A percentile compares a stretch with the other conserved stretches of the same genome.
phyloP scores from a whole-genome alignment of 495 filamentous ascomycete species.

The Tuber borchii region DNA sequence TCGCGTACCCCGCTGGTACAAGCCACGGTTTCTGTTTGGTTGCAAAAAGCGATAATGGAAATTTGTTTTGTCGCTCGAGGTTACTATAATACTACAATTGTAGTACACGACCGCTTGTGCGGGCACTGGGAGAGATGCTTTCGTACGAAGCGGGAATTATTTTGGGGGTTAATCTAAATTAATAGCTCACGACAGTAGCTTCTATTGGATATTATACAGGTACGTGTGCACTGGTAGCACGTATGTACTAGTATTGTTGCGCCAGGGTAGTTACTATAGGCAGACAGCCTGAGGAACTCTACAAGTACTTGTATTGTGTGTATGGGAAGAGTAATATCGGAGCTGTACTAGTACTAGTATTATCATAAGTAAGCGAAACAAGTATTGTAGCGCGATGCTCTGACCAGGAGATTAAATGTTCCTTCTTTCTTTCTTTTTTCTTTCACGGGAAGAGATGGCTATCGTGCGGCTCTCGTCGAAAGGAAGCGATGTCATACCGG shows the following conservation, averaged over 20 bases:
- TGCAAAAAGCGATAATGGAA: not conserved
- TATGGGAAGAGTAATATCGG: not conserved
- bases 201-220: not conserved
- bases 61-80: not conserved
- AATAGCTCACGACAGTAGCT: not conserved
- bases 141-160: not conserved
- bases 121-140: no score
- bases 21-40: not conserved
- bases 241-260: not conserved
- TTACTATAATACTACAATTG: no score
- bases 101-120: no score
- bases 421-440: not conserved
- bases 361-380: not conserved
- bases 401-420: not conserved
- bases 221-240: not conserved
- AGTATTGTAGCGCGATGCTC: not conserved
- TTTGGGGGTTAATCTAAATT: not conserved
- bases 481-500: not conserved
- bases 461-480: not conserved
- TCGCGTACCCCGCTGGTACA: not conserved
- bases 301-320: no score
- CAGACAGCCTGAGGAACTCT: not conserved
- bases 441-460: not conserved
- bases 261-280: not conserved
- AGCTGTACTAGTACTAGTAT: no score